Evolutionary conservation across 2,329 filamentous ascomycete genomes (phyloP).

Genomic region (Metarhizium brunneum): DNA sequence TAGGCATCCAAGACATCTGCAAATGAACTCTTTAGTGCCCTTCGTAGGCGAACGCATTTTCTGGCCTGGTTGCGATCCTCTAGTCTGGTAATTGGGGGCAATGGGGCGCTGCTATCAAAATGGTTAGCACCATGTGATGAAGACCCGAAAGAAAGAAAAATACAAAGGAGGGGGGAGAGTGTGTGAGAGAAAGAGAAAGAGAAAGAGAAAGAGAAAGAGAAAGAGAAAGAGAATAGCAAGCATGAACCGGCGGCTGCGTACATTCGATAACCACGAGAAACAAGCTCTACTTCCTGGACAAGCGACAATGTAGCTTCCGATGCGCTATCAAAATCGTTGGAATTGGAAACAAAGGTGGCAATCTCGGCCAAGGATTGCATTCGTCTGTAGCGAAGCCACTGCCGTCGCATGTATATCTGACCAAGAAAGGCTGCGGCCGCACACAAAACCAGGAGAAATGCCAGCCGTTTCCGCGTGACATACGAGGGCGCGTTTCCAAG

Average conservation of each 20-base stretch:
- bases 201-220: too few relatives aligned
- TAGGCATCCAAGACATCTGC: slow-evolving; percentile 62
- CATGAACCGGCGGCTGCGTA: slow-evolving; percentile 31
- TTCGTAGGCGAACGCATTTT: slow-evolving; percentile 72
- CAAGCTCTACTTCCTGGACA: slow-evolving; percentile 91
- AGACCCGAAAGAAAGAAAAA: too few relatives aligned
- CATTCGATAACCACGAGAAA: slow-evolving; percentile 83
- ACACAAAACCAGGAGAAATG: slow-evolving; percentile 38
- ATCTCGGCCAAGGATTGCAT: slow-evolving; percentile 65
- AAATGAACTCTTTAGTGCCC: slow-evolving; percentile 62
- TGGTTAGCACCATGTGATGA: background rate
- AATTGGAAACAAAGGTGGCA: slow-evolving; percentile 58
- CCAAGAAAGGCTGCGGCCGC: slow-evolving; percentile 45
- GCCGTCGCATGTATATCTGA: slow-evolving; percentile 65
- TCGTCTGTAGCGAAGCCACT: slow-evolving; percentile 72
- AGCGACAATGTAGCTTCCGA: slow-evolving; percentile 68
- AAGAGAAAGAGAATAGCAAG: background rate
- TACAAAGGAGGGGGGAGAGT: too few relatives aligned
- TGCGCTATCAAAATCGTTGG: slow-evolving; percentile 73
- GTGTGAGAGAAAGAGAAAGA: too few relatives aligned
- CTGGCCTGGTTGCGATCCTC: slow-evolving; percentile 74
- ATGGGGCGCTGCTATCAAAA: slow-evolving; percentile 61
- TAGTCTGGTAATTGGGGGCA: slow-evolving; percentile 86
- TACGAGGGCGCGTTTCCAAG: slow-evolving; percentile 40
- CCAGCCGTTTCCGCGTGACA: slow-evolving; percentile 47